These are phyloP conservation scores for Scedosporium dehoogii DNA, from an alignment of 2,329 filamentous ascomycete species.

Conservation along the genomic window DNA sequence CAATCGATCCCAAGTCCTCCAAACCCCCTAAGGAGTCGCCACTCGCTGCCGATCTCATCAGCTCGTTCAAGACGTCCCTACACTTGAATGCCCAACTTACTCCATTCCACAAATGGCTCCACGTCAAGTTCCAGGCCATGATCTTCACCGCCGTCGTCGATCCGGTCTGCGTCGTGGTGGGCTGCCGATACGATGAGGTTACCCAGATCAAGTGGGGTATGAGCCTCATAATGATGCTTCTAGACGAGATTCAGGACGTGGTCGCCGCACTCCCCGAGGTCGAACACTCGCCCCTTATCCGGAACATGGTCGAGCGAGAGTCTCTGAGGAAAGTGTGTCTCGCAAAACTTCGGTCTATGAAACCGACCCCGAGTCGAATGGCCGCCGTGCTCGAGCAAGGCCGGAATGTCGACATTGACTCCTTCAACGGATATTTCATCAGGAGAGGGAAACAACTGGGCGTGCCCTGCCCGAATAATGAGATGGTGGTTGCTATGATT, in stretches of 20 bases:
- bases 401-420: conserved; percentile 64
- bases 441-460: conserved; percentile 61
- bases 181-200: conserved; percentile 64
- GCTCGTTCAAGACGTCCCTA: conserved; percentile 7
- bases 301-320: conserved; percentile 44
- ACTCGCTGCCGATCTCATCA: background rate
- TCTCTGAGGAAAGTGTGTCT: conserved; percentile 53
- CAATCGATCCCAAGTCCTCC: background rate
- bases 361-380: conserved; percentile 52
- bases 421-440: conserved; percentile 82
- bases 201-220: conserved; percentile 56
- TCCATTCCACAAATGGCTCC: conserved; percentile 46
- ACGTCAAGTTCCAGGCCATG: conserved; percentile 68
- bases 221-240: conserved; percentile 57
- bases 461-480: conserved; percentile 62
- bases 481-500: conserved; percentile 62
- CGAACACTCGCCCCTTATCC: conserved; percentile 47
- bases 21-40: conserved; percentile 7
- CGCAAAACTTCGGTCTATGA: conserved; percentile 44
- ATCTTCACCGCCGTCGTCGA: conserved; percentile 70
- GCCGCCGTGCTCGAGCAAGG: conserved; percentile 53
- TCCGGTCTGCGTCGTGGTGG: conserved; percentile 69
- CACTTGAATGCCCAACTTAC: conserved; percentile 9
- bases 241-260: conserved; percentile 66
- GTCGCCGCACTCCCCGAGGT: conserved; percentile 68